phyloP scores from a whole-genome alignment of 768 basidiomycete species.

The Cubamyces lactineus region DNA sequence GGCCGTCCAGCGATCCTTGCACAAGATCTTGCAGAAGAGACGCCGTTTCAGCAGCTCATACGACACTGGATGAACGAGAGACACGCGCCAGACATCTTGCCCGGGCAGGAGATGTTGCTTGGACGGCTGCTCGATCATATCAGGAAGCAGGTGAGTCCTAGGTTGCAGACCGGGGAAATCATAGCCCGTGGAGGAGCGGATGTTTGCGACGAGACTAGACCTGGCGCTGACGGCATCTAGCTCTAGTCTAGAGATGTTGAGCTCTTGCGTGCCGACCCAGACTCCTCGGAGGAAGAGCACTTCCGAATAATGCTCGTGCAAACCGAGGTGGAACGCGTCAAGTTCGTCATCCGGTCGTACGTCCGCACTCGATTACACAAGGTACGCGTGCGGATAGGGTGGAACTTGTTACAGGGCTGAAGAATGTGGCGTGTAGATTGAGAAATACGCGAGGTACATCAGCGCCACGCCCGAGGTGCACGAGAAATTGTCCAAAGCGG shows the following conservation, averaged over 20 bases:
- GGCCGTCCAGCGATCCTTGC: slow-evolving; percentile 26
- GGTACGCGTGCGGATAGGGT: slow-evolving; percentile 44
- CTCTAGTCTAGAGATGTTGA: slow-evolving; percentile 78
- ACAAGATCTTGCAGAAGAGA: slow-evolving; percentile 46
- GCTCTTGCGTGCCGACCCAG: slow-evolving; percentile 75
- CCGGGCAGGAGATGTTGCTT: slow-evolving; percentile 71
- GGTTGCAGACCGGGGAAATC: neutral
- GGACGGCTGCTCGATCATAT: slow-evolving; percentile 73
- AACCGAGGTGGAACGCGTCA: slow-evolving; percentile 92
- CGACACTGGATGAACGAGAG: slow-evolving; percentile 89
- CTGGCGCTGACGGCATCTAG: slow-evolving; percentile 24
- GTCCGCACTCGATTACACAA: slow-evolving; percentile 85
- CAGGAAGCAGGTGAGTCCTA: slow-evolving; percentile 69
- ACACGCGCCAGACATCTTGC: slow-evolving; percentile 78
- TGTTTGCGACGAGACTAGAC: neutral
- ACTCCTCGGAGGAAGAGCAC: slow-evolving; percentile 90
- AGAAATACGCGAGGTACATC: slow-evolving; percentile 84
- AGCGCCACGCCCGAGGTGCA: slow-evolving; percentile 71
- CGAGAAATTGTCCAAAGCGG: slow-evolving; percentile 78
- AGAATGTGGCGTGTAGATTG: slow-evolving; percentile 58
- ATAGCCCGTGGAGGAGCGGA: neutral
- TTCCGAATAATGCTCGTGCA: slow-evolving; percentile 91
- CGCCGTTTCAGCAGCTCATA: slow-evolving; percentile 69
- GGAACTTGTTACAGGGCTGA: too few relatives aligned
- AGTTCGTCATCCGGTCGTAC: slow-evolving; percentile 90